Base-by-base conservation (phyloP, 2,329 filamentous ascomycete species). In the Coniochaeta ligniaria region DNA sequence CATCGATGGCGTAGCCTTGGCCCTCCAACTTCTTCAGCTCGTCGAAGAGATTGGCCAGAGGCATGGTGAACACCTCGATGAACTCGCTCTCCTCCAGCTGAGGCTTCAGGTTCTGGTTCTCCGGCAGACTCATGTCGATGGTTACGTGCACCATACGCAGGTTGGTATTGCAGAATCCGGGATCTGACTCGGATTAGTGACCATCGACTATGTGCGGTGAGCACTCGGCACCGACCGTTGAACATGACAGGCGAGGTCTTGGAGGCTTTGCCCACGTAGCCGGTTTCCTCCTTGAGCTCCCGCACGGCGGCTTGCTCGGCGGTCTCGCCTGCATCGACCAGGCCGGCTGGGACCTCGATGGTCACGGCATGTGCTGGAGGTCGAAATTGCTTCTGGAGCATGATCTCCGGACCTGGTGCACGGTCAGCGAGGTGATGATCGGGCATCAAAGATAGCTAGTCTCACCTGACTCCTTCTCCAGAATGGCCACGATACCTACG, bases 71-170 rank as follows among this genome's bases (percentile, higher is more conserved):
- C 36, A 87, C 87, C 71, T 93, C 89, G 68, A 94, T 93, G 70
- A 92, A 93, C 74, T 94, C 90, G 64, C 86, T 88, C 28, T 92
- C 90, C 70, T 94, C 90, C 7, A 93, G 78, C 69, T 89, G 76
- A 0, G 90, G 86, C 71, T 86, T 80, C 1, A 84, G 85, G 59
- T 89, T 78, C 70, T 87, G 82, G 70, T 94, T 94, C 66, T 86
- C 86, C 0, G 87, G 82, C 1, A 85, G 76, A 5, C 76, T 80
- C 80, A 90, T 84, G 72, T 94, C 89, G 64, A 94, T 83, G 1
- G 78, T 82, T 47, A 93, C 84, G 69, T 93, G 89, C 16, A 93
- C 85, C 81, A 89, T 87, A 60, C 81, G 80, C 47, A 87, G 74
- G 66, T 87, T 89, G 6, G 85, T 88, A 70, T 86, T 88, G 72